Base-by-base conservation (phyloP, 2,329 filamentous ascomycete species). In the Zasmidium angulare region DNA sequence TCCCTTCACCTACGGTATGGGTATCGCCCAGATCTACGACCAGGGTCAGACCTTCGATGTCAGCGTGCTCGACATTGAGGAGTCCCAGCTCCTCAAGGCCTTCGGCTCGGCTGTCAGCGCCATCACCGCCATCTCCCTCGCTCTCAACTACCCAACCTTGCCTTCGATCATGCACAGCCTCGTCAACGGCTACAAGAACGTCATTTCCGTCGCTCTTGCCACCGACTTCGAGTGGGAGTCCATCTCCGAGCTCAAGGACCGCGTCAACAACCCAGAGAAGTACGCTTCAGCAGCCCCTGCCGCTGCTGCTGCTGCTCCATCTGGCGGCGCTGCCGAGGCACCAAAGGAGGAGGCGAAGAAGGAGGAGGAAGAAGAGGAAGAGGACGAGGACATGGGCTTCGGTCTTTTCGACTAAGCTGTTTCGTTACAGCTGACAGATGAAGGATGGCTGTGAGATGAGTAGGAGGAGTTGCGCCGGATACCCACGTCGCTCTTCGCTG, bases 1-100 rank as follows among this genome's bases (percentile, higher is more conserved):
- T 71, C 93, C 93, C 79, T 97, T 97, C 87, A 96, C 93, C 78
- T 99, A 98, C 84, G 95, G 95, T 84, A 96, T 99, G 90, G 90
- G 89, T 78, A 89, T 99, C 74, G 71, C 86, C 67, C 93, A 98
- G 86, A 92, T 99, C 80, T 99, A 99, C 86, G 93, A 99, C 83
- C 83, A 93, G 76, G 95, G 95, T 75, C 95, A 99, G 86, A 87
- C 86, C 72, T 99, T 99, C 87, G 83, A 86, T 68, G 80, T 92
- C 67, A 81, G 79, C 65, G 91, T 99, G 70, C 86, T 99, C 71
- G 95, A 99, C 81, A 92, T 99, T 75, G 86, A 90, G 75, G 93
- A 99, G 84, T 87, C 90, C 66, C 93, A 98, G 85, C 89, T 99
- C 74, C 87, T 99, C 69, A 87, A 87, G 80, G 79, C 89, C 63